Base-by-base conservation (phyloP, 371 early-diverging fungal species). In the Mucor lusitanicus region DNA sequence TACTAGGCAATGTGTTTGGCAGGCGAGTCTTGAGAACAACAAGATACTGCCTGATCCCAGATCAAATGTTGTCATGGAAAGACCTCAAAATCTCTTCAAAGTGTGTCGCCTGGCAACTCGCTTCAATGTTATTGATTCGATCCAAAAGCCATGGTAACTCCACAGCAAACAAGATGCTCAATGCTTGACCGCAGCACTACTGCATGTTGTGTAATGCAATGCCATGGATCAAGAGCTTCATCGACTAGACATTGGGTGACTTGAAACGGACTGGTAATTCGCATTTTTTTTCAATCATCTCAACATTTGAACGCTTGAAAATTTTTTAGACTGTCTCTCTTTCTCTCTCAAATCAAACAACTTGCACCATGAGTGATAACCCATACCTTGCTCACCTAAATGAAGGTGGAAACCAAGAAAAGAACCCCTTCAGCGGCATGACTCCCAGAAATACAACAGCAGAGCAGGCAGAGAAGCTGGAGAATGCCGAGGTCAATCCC, bases 401-500 rank as follows among this genome's bases (percentile, higher is more conserved):
- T 11, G 71, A 75, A 15, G 77, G 78, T 58, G 73, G 79, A 3
- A 72, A 78, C 30, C 70, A 72, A 12, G 67, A 68, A 13, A 70
- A 72, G 15, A 70, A 68, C 42, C 66, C 25, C 0, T 83, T 89
- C 59, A 69, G 76, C 50, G 85, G 84, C 28, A 75, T 90, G 61
- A 74, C 77, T 4, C 84, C 89, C 23, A 83, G 90, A 33, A 81
- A 87, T 63, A 90, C 92, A 8, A 95, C 93, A 1, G 90, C 90
- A 1, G 86, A 83, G 56, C 92, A 91, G 69, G 88, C 86, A 11
- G 87, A 84, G 72, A 79, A 78, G 15, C 72, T 89, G 23, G 99
- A 99, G 70, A 86, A 92, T 62, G 95, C 88, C 50, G 62, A 65
- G 0, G 58, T 73, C 70, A 99, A 95, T 80, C 91, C 91, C 8